Evolutionary conservation across 2,329 filamentous ascomycete genomes (phyloP).

Genomic region (Corinectria fuckeliana): DNA sequence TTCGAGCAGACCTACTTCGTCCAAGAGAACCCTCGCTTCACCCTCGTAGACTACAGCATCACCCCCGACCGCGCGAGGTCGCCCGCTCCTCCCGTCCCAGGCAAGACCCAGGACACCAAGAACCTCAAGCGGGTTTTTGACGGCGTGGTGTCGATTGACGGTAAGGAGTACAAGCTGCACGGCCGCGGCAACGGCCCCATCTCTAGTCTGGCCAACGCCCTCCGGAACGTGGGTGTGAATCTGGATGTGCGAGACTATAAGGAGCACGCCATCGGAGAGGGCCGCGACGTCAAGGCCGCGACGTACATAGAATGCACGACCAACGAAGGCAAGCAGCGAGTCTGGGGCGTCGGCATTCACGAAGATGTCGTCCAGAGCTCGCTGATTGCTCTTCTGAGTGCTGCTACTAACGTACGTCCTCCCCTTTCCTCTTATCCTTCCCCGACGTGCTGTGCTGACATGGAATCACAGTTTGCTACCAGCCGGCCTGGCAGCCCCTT

Average conservation of each 20-base stretch:
- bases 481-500: constrained; percentile 71
- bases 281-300: constrained; percentile 87
- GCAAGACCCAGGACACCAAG: constrained; percentile 77
- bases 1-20: constrained; percentile 91
- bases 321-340: constrained; percentile 69
- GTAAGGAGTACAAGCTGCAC: constrained; percentile 76
- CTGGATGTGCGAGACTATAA: constrained; percentile 95
- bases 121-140: constrained; percentile 83
- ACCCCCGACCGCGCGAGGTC: constrained; percentile 80
- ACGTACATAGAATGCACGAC: constrained; percentile 91
- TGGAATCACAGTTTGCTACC: constrained; percentile 67
- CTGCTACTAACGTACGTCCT: constrained; percentile 80
- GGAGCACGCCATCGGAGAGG: constrained; percentile 86
- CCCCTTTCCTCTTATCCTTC: not conserved
- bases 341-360: constrained; percentile 93
- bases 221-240: constrained; percentile 80
- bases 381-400: constrained; percentile 83
- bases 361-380: constrained; percentile 89
- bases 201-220: constrained; percentile 83
- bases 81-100: constrained; percentile 70
- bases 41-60: constrained; percentile 90
- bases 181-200: constrained; percentile 91
- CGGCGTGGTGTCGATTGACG: constrained; percentile 84
- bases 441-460: constrained; percentile 3
- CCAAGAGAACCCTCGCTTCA: constrained; percentile 82